Percentiles rank a stretch among this genome's conserved stretches.
phyloP scores from a whole-genome alignment of 2,329 filamentous ascomycete genomes.

The Trichoderma atroviride region DNA sequence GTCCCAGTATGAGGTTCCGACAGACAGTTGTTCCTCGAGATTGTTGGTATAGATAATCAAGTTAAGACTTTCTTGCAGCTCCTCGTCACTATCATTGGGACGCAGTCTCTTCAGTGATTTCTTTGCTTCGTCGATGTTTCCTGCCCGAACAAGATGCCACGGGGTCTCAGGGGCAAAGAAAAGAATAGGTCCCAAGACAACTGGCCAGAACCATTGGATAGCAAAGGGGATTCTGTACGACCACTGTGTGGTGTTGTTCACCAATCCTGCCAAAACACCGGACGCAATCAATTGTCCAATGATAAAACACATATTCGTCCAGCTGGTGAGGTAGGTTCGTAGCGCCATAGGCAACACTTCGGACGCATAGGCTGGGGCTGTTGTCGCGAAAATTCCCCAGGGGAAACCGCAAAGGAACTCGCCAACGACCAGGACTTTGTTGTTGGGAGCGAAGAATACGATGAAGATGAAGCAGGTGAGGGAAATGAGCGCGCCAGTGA shows the following conservation, averaged over 20 bases:
- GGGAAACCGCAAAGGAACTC: slow-evolving; percentile 52
- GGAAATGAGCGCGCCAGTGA: slow-evolving; percentile 23
- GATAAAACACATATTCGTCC: slow-evolving; percentile 52
- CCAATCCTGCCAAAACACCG: slow-evolving; percentile 34
- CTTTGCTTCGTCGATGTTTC: slow-evolving; percentile 40
- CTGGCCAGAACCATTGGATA: slow-evolving; percentile 53
- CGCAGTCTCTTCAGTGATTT: slow-evolving; percentile 40
- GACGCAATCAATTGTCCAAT: slow-evolving; percentile 51
- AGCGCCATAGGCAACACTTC: slow-evolving; percentile 46
- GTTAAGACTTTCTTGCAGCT: slow-evolving; percentile 35
- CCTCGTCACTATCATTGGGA: slow-evolving; percentile 8
- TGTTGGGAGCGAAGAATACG: slow-evolving; percentile 48
- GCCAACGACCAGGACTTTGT: slow-evolving; percentile 44
- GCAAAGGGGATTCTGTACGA: slow-evolving; percentile 52
- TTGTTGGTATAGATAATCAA: slow-evolving; percentile 49
- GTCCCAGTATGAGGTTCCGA: slow-evolving; percentile 46
- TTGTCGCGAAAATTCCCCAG: slow-evolving; percentile 50
- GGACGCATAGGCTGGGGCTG: slow-evolving; percentile 51
- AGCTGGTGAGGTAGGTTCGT: slow-evolving; percentile 49
- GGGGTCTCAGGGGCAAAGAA: slow-evolving; percentile 51
- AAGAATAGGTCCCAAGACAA: slow-evolving; percentile 44
- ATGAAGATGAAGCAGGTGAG: slow-evolving; percentile 50
- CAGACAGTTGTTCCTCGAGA: slow-evolving; percentile 41
- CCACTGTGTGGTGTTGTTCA: slow-evolving; percentile 43
- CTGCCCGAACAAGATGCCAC: slow-evolving; percentile 46